Evolutionary conservation across 1,284 basidiomycete species (phyloP).

Genomic region (Microbotryum scabiosae): DNA sequence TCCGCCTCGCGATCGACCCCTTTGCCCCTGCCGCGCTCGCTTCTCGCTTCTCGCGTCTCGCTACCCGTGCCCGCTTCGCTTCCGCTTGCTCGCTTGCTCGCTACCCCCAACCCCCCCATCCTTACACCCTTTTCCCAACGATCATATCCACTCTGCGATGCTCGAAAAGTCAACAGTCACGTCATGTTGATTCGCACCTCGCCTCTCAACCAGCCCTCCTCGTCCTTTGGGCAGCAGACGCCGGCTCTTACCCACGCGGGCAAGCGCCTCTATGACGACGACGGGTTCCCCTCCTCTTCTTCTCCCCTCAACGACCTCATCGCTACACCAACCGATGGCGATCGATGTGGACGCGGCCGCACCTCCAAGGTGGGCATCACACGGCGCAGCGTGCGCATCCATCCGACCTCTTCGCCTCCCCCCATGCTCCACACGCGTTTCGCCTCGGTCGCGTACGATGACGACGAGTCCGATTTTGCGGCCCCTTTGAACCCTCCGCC

Average conservation of each 20-base stretch:
- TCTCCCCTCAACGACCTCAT: constrained; percentile 20
- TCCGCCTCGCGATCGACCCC: too few species aligned
- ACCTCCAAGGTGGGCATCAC: not conserved
- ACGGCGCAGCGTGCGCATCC: constrained; percentile 17
- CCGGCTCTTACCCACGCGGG: constrained; percentile 12
- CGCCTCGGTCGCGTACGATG: not conserved
- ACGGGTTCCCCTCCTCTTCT: constrained; percentile 14
- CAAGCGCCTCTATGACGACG: constrained; percentile 4
- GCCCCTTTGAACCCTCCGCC: not conserved
- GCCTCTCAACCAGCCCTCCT: constrained; percentile 6
- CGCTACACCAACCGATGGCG: constrained; percentile 20
- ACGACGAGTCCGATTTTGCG: not conserved
- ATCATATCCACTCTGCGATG: too few species aligned
- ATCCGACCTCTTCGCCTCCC: constrained; percentile 13
- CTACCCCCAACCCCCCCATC: too few species aligned
- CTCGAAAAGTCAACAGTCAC: too few species aligned
- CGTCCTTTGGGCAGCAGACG: constrained; percentile 15
- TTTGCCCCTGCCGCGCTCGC: too few species aligned
- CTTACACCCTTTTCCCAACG: too few species aligned
- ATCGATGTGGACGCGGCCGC: not conserved
- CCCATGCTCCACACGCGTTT: not conserved
- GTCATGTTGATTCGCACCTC: too few species aligned
- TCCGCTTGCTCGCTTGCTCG: too few species aligned
- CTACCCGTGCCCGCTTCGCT: too few species aligned
- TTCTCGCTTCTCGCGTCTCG: too few species aligned